phyloP scores from a whole-genome alignment of 108 stramenopile genomes.

The Discostella stelligeroides region DNA sequence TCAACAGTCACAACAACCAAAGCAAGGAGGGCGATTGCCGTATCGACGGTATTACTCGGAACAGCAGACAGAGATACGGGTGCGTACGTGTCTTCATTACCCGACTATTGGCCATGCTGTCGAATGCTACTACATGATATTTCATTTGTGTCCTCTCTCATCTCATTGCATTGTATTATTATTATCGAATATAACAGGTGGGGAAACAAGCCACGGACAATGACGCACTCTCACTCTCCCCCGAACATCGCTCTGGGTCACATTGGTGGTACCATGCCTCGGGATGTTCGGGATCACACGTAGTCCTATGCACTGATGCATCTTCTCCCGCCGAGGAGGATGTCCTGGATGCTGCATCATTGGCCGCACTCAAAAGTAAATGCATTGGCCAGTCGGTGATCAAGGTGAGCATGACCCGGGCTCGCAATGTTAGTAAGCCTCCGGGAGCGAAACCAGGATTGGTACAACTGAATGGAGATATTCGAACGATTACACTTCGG shows the following conservation, averaged over 20 bases:
- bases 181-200: conserved; percentile 46
- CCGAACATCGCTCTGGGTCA: conserved; percentile 74
- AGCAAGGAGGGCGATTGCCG: conserved; percentile 56
- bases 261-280: conserved; percentile 94
- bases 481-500: conserved; percentile 76
- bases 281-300: conserved; percentile 90
- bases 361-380: conserved; percentile 87
- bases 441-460: conserved; percentile 86
- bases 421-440: conserved; percentile 87
- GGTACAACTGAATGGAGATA: conserved; percentile 76
- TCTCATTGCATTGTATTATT: conserved; percentile 9
- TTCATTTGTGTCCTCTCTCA: background rate
- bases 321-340: conserved; percentile 67
- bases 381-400: conserved; percentile 68
- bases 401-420: conserved; percentile 80
- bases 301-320: conserved; percentile 73
- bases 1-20: conserved; percentile 8
- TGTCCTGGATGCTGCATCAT: conserved; percentile 75
- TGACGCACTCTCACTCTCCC: conserved; percentile 74
- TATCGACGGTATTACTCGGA: conserved; percentile 74
- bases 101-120: no score
- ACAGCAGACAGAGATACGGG: conserved; percentile 76
- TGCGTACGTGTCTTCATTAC: conserved; percentile 26
- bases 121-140: no score
- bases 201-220: conserved; percentile 90